Conservation (phyloP, 148 eudicot species). For the Cornus florida region DNA sequence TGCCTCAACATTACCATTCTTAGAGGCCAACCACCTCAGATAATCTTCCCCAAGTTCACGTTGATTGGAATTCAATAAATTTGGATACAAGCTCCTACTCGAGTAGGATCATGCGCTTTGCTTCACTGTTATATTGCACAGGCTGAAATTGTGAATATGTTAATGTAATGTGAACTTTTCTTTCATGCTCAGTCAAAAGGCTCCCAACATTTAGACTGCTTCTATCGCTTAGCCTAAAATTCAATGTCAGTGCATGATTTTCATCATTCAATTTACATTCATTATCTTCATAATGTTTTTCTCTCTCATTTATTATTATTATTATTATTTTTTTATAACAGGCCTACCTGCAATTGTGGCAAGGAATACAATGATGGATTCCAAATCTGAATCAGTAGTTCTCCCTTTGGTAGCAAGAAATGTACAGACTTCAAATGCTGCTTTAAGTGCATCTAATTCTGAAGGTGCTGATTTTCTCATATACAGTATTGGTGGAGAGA, state of each 20-base stretch:
- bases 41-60: too few species aligned
- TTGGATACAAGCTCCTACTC: too few species aligned
- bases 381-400: constrained; percentile 73
- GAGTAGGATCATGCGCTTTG: too few species aligned
- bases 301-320: too few species aligned
- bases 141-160: too few species aligned
- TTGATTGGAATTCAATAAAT: too few species aligned
- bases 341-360: constrained; percentile 96
- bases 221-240: neutral
- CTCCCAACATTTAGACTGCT: neutral
- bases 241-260: neutral
- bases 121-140: too few species aligned
- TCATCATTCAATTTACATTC: neutral
- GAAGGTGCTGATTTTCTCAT: constrained; percentile 99
- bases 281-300: neutral
- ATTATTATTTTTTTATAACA: constrained; percentile 11
- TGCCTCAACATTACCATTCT: too few species aligned
- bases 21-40: too few species aligned
- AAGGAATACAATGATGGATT: constrained; percentile 77
- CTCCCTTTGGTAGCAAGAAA: constrained; percentile 88
- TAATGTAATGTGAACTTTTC: neutral
- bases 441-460: constrained; percentile 67
- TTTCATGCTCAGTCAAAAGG: neutral
- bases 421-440: constrained; percentile 67
- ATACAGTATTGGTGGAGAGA: constrained; percentile 33